Conservation (phyloP, 2,329 filamentous ascomycete genomes). For the Cercospora sojina region DNA sequence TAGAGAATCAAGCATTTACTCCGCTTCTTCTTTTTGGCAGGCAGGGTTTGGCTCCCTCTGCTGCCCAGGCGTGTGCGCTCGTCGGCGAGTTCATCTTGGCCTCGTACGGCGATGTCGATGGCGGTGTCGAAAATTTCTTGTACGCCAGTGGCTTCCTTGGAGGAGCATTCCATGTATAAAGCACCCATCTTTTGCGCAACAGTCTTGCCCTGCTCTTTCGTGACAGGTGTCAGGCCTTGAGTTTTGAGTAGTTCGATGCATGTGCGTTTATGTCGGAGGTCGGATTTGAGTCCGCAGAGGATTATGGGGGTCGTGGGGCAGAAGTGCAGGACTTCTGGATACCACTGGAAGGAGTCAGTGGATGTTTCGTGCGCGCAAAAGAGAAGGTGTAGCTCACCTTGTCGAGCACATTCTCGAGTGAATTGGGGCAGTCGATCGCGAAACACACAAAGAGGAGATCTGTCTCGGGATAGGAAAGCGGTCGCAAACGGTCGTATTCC, state of each 20-base stretch:
- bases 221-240: constrained; percentile 93
- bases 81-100: constrained; percentile 51
- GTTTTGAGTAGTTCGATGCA: constrained; percentile 99
- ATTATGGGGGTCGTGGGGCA: constrained; percentile 96
- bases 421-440: constrained; percentile 97
- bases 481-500: constrained; percentile 94
- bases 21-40: constrained; percentile 73
- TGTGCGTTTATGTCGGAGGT: constrained; percentile 89
- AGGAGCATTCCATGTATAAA: constrained; percentile 96
- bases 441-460: constrained; percentile 99
- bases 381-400: constrained; percentile 63
- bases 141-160: constrained; percentile 93
- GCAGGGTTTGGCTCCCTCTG: constrained; percentile 40
- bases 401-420: constrained; percentile 96
- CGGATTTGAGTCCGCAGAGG: constrained; percentile 93
- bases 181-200: constrained; percentile 94
- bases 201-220: constrained; percentile 79
- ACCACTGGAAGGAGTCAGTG: constrained; percentile 67
- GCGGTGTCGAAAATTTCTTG: constrained; percentile 95
- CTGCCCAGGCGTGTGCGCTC: constrained; percentile 45
- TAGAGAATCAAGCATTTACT: constrained; percentile 78
- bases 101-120: constrained; percentile 83
- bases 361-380: not conserved
- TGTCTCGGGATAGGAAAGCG: constrained; percentile 95
- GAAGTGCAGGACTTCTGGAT: constrained; percentile 97